Evolutionary conservation across 495 filamentous ascomycete genomes (phyloP).

Genomic region (Penicillium alfredii): DNA sequence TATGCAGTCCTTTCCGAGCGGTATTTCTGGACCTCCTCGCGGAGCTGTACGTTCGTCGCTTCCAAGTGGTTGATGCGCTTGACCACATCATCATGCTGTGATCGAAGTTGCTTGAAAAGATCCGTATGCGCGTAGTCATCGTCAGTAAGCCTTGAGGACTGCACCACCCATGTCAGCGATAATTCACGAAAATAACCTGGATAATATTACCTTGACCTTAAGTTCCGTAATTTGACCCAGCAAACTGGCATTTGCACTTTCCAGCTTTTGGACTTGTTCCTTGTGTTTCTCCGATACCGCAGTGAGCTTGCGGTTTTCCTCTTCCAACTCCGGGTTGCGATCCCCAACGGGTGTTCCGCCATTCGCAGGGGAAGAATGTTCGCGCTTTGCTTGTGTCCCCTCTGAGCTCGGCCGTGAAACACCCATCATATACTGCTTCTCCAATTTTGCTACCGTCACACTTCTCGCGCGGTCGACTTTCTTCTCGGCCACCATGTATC

Average conservation of each 20-base stretch:
- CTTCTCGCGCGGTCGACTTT: slow-evolving; percentile 84
- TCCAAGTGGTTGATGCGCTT: slow-evolving; percentile 87
- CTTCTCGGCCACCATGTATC: slow-evolving; percentile 92
- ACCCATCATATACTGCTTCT: slow-evolving; percentile 74
- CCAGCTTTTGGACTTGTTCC: slow-evolving; percentile 72
- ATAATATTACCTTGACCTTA: slow-evolving; percentile 14
- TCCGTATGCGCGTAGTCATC: slow-evolving; percentile 92
- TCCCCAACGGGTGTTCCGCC: slow-evolving; percentile 49
- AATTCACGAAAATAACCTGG: neutral
- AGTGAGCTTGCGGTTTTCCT: slow-evolving; percentile 64
- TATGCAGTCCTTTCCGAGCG: slow-evolving; percentile 80
- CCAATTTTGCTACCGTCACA: slow-evolving; percentile 82
- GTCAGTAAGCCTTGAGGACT: slow-evolving; percentile 68
- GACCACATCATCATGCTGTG: slow-evolving; percentile 86
- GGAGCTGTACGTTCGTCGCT: slow-evolving; percentile 76
- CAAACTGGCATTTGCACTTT: slow-evolving; percentile 73
- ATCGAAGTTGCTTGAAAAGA: slow-evolving; percentile 84
- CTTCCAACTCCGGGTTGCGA: slow-evolving; percentile 54
- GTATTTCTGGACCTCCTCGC: slow-evolving; percentile 76
- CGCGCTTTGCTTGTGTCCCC: slow-evolving; percentile 50
- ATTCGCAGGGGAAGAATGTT: slow-evolving; percentile 47
- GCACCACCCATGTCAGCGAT: slow-evolving; percentile 7
- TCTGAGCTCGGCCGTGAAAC: slow-evolving; percentile 45
- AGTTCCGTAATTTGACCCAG: slow-evolving; percentile 71
- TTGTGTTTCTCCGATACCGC: slow-evolving; percentile 76